phyloP scores from a whole-genome alignment of 441 rosid genomes.

The Jatropha multifida region DNA sequence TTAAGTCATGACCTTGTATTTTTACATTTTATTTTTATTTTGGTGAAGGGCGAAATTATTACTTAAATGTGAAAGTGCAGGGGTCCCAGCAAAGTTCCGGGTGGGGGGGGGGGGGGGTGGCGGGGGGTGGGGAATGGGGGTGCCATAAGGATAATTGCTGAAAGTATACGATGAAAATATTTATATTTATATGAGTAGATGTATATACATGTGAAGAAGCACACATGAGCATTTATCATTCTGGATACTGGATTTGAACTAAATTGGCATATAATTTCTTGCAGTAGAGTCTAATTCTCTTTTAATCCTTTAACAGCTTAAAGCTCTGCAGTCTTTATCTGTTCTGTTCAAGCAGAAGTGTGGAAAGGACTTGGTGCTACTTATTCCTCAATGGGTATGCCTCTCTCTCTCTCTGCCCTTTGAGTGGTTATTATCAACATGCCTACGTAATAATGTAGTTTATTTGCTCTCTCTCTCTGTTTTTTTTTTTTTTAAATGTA shows the following conservation, averaged over 20 bases:
- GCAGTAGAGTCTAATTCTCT: not conserved
- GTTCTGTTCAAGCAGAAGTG: constrained; percentile 67
- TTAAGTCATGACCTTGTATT: too few relatives aligned
- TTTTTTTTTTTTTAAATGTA: too few relatives aligned
- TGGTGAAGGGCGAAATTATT: too few relatives aligned
- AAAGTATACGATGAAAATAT: too few relatives aligned
- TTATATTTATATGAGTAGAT: too few relatives aligned
- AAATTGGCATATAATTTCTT: not conserved
- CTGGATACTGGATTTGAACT: not conserved
- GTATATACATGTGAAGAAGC: too few relatives aligned
- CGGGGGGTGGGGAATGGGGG: too few relatives aligned
- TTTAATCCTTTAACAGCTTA: constrained; percentile 51
- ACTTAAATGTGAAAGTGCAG: too few relatives aligned
- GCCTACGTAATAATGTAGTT: not conserved
- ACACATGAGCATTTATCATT: not conserved
- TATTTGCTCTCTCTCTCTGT: not conserved
- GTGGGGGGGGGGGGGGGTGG: too few relatives aligned
- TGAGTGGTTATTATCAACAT: not conserved
- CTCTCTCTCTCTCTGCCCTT: not conserved
- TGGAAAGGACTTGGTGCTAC: constrained; percentile 59
- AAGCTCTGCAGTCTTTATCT: constrained; percentile 76
- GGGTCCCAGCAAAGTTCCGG: too few relatives aligned
- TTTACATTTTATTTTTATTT: too few relatives aligned
- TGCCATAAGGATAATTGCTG: too few relatives aligned
- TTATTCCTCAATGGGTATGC: constrained; percentile 93